Conservation (phyloP, 768 basidiomycete species). For the Serendipita sp. region DNA sequence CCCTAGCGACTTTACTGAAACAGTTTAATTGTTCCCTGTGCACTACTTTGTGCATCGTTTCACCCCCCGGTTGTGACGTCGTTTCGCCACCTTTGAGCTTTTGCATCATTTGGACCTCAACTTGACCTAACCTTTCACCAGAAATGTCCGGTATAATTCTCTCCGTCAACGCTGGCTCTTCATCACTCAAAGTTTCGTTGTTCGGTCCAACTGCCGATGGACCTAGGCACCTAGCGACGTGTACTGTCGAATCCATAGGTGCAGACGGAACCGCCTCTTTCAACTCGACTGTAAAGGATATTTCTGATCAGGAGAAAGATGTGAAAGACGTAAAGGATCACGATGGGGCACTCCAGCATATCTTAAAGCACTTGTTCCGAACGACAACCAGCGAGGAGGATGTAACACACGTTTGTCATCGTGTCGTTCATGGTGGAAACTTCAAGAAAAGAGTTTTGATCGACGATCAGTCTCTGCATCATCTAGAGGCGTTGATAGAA, state of each 20-base stretch:
- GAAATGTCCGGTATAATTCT: constrained; percentile 25
- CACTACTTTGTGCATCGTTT: no score
- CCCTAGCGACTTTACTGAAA: no score
- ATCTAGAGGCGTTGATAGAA: constrained; percentile 58
- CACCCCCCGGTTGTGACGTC: no score
- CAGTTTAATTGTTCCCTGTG: no score
- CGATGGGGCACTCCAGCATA: constrained; percentile 42
- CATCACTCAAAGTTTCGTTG: constrained; percentile 70
- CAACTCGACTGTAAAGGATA: constrained; percentile 37
- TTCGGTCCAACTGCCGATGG: constrained; percentile 23
- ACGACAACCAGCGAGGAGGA: constrained; percentile 18
- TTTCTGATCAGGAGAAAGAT: constrained; percentile 30
- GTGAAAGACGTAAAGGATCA: constrained; percentile 35
- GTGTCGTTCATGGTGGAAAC: constrained; percentile 78
- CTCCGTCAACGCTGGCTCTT: constrained; percentile 65
- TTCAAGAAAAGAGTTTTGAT: constrained; percentile 56
- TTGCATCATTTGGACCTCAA: background rate
- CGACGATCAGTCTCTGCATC: constrained; percentile 46
- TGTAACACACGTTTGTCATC: constrained; percentile 48
- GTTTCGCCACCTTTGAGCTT: no score
- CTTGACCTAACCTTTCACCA: background rate
- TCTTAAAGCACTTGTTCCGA: constrained; percentile 30
- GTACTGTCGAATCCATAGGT: constrained; percentile 16
- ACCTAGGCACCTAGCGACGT: constrained; percentile 13
- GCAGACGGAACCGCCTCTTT: constrained; percentile 29